phyloP scores from a whole-genome alignment of 2,329 filamentous ascomycete genomes.

The Trichoderma sp. region DNA sequence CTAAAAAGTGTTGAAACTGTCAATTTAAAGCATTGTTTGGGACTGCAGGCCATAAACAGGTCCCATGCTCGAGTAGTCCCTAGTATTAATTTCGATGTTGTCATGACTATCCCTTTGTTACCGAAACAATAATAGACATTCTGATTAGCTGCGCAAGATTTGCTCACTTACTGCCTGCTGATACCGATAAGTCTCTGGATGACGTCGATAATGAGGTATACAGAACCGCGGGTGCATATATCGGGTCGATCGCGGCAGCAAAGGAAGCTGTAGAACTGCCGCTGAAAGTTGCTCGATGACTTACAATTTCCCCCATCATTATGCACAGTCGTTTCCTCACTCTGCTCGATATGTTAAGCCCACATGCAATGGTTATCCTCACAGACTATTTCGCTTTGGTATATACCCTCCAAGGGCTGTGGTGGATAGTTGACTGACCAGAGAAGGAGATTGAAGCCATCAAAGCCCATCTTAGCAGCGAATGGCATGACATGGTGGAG shows the following conservation, averaged over 20 bases:
- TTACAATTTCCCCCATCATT: conserved; percentile 21
- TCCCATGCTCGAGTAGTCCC: too few species aligned
- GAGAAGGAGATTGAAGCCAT: conserved; percentile 19
- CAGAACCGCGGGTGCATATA: conserved; percentile 12
- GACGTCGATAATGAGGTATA: conserved; percentile 18
- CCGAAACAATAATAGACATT: too few species aligned
- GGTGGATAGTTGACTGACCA: conserved; percentile 14
- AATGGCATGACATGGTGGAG: conserved; percentile 18
- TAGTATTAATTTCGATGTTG: too few species aligned
- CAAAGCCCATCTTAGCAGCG: background rate
- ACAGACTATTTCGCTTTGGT: conserved; percentile 23
- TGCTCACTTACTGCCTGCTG: background rate
- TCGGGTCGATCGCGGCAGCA: conserved; percentile 20
- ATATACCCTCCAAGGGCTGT: background rate
- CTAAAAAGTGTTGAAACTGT: too few species aligned
- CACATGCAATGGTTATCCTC: conserved; percentile 23
- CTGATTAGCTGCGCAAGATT: too few species aligned
- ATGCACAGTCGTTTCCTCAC: conserved; percentile 21
- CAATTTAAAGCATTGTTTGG: too few species aligned
- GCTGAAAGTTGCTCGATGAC: conserved; percentile 14
- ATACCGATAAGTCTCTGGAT: background rate
- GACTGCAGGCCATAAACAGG: too few species aligned
- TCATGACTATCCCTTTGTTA: too few species aligned
- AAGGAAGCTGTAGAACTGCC: conserved; percentile 18
- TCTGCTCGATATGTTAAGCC: conserved; percentile 15